Evolutionary conservation across 2,329 filamentous ascomycete species (phyloP).

Genomic region (Colletotrichum falcatum): DNA sequence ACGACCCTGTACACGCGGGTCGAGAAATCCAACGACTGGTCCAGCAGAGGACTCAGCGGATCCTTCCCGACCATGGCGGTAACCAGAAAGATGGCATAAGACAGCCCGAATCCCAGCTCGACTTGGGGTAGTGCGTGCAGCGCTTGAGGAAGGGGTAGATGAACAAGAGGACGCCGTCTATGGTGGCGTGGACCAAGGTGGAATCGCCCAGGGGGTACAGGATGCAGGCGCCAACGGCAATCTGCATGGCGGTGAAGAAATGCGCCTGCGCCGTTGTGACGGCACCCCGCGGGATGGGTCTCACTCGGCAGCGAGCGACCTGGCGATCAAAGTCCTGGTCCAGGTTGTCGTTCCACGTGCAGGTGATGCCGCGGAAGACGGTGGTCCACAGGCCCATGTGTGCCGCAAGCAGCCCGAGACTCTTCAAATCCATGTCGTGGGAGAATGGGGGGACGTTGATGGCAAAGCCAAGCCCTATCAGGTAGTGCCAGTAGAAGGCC

Average conservation of each 20-base stretch:
- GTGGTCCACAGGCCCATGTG: background rate
- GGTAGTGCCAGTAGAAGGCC: conserved; percentile 24
- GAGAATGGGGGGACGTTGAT: conserved; percentile 8
- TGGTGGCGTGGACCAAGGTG: conserved; percentile 37
- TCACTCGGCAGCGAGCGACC: conserved; percentile 47
- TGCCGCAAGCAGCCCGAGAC: background rate
- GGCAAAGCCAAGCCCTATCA: conserved; percentile 12
- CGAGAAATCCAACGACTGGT: background rate
- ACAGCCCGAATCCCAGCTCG: conserved; percentile 50
- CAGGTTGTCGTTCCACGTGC: conserved; percentile 51
- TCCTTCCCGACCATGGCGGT: conserved; percentile 44
- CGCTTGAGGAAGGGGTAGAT: conserved; percentile 52
- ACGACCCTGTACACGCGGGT: background rate
- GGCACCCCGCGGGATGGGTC: conserved; percentile 51
- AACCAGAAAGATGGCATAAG: conserved; percentile 49
- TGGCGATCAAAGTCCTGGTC: conserved; percentile 50
- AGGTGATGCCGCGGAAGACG: background rate
- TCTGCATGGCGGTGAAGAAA: conserved; percentile 47
- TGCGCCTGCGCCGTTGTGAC: conserved; percentile 47
- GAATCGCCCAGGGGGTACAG: background rate
- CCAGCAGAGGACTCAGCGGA: background rate
- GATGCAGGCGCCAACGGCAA: conserved; percentile 1
- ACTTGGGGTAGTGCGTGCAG: conserved; percentile 51
- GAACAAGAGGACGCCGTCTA: conserved; percentile 44
- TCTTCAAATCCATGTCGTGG: background rate